Evolutionary conservation across 2,329 filamentous ascomycete species (phyloP).

Genomic region (Penicillium sp.): DNA sequence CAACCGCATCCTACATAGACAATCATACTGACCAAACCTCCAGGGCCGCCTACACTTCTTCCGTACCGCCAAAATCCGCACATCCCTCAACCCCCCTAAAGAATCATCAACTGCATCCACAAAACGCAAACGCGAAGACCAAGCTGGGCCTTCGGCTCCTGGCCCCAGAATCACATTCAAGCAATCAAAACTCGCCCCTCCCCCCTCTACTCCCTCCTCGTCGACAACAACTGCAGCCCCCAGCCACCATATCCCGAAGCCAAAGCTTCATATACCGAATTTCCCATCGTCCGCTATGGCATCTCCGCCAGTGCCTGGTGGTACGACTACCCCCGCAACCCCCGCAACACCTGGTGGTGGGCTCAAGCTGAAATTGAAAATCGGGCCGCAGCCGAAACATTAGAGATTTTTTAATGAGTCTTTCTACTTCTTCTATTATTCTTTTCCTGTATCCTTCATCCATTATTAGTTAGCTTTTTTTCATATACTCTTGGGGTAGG

Average conservation of each 20-base stretch:
- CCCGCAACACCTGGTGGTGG: constrained; percentile 41
- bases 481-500: constrained; percentile 15
- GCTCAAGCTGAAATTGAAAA: constrained; percentile 50
- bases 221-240: constrained; percentile 30
- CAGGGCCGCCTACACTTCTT: constrained; percentile 52
- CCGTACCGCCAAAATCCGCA: constrained; percentile 44
- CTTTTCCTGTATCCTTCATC: constrained; percentile 21
- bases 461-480: constrained; percentile 6
- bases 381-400: constrained; percentile 41
- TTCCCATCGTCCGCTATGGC: constrained; percentile 32
- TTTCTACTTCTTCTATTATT: background rate
- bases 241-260: constrained; percentile 27
- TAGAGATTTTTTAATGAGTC: constrained; percentile 16
- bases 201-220: constrained; percentile 32
- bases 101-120: constrained; percentile 28
- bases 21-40: background rate
- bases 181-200: constrained; percentile 40
- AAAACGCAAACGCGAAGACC: constrained; percentile 49
- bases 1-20: background rate
- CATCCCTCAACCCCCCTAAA: constrained; percentile 39
- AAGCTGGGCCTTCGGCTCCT: constrained; percentile 36
- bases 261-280: constrained; percentile 42
- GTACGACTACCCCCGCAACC: constrained; percentile 33
- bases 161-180: constrained; percentile 49
- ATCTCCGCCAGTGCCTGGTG: constrained; percentile 30